Evolutionary conservation across 2,329 filamentous ascomycete species (phyloP).

Genomic region (Huntiella savannae): DNA sequence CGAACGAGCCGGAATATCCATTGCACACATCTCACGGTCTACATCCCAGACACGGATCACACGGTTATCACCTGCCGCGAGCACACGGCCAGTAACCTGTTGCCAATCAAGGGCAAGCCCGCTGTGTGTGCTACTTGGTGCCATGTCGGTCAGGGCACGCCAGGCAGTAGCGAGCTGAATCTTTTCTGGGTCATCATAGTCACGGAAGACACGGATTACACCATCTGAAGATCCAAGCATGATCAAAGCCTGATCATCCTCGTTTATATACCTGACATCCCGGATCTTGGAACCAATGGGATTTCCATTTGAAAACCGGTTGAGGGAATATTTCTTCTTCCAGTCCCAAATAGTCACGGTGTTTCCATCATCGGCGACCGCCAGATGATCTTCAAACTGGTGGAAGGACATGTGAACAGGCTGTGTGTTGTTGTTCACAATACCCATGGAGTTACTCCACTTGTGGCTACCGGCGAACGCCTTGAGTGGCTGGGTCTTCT

Average conservation of each 20-base stretch:
- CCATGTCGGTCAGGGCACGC: constrained; percentile 80
- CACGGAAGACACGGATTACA: constrained; percentile 78
- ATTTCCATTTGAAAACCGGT: constrained; percentile 86
- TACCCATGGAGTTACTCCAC: constrained; percentile 68
- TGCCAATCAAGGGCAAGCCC: constrained; percentile 98
- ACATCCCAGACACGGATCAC: constrained; percentile 95
- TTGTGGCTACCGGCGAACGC: constrained; percentile 65
- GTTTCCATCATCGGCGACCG: constrained; percentile 83
- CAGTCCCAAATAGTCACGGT: constrained; percentile 89
- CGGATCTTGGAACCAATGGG: constrained; percentile 80
- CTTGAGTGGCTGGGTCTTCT: constrained; percentile 86
- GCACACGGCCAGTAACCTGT: constrained; percentile 80
- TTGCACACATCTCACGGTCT: constrained; percentile 75
- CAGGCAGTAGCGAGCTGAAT: constrained; percentile 81
- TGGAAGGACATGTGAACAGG: constrained; percentile 90
- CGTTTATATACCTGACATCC: constrained; percentile 92
- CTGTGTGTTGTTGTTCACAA: constrained; percentile 78
- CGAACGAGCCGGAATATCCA: constrained; percentile 85
- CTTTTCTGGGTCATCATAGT: constrained; percentile 61
- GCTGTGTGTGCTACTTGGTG: constrained; percentile 83
- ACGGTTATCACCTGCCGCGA: constrained; percentile 92
- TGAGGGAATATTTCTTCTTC: constrained; percentile 55
- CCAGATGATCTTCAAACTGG: constrained; percentile 91
- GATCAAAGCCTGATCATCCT: constrained; percentile 85
- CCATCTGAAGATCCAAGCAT: constrained; percentile 94